Conservation (phyloP, 2,329 filamentous ascomycete species). For the Cordyceps militaris region DNA sequence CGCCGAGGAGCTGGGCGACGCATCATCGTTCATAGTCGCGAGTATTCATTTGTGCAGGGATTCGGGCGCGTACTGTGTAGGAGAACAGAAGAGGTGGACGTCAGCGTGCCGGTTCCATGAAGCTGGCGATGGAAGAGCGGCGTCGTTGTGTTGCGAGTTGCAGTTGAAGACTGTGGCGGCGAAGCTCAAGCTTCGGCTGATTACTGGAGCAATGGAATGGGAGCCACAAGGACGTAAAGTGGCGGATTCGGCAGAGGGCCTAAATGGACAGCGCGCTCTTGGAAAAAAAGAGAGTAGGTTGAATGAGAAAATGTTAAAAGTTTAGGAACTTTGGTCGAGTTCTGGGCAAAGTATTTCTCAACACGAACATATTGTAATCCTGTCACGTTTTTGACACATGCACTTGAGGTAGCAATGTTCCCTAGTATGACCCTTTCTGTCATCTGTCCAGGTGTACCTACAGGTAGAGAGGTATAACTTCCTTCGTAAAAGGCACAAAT, state of each 20-base stretch:
- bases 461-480: too few relatives aligned
- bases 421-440: too few relatives aligned
- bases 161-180: not conserved
- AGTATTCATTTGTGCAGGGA: slow-evolving; percentile 26
- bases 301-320: not conserved
- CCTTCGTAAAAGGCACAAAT: too few relatives aligned
- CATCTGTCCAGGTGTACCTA: too few relatives aligned
- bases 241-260: not conserved
- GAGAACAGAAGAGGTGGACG: not conserved
- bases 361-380: not conserved
- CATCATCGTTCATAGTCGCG: slow-evolving; percentile 47
- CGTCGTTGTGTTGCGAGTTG: not conserved
- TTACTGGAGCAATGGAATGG: not conserved
- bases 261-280: not conserved
- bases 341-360: not conserved
- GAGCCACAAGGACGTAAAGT: not conserved
- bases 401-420: too few relatives aligned
- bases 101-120: not conserved
- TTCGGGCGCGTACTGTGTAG: not conserved
- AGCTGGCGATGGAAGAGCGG: not conserved
- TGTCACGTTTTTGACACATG: not conserved
- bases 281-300: not conserved
- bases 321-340: too few relatives aligned
- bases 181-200: not conserved
- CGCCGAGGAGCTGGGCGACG: slow-evolving; percentile 35